Base-by-base conservation (phyloP, 169 alveolate species). In the Plasmodium ovale region DNA sequence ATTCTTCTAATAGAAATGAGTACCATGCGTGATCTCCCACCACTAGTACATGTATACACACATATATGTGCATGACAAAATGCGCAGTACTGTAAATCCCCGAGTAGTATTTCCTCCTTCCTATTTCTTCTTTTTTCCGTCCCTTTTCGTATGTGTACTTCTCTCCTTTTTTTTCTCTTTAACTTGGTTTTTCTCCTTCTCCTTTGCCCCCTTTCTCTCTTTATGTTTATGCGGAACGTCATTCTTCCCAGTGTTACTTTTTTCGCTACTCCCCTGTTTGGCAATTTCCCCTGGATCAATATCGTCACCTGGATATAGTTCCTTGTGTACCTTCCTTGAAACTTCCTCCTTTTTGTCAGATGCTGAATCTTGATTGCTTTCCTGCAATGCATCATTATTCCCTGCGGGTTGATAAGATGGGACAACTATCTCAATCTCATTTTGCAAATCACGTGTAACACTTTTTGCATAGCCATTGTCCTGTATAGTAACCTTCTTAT, bases 401-500 rank as follows among this genome's bases (percentile, higher is more conserved):
- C n/a, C n/a, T n/a, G n/a, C n/a, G n/a, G n/a, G n/a, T n/a, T n/a
- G n/a, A n/a, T n/a, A n/a, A n/a, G n/a, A n/a, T n/a, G n/a, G n/a
- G n/a, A 10, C 64, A 23, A 16, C 42, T 23, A 16, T 53, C 51
- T 72, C 56, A 31, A 25, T 31, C 27, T 35, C 35, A 19, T 44
- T 27, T 29, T 23, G n/a, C n/a, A n/a, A 12, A 16, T 53, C 21
- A 27, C 44, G n/a, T 58, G n/a, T 59, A 19, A 33, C 14, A n/a
- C 58, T 67, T 25, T 79, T 16, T 19, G 27, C 29, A 56, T 79
- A 44, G 3, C 49, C 39, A 12, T 31, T 12, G n/a, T 69, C 89
- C 25, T 62, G 84, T 49, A 79, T 79, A 27, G 89, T 79, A 9
- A 79, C 89, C 27, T 31, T 64, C 49, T 47, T 64, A 27, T 21